These are phyloP conservation scores for Alternaria ethzedia DNA, from an alignment of 2,329 filamentous ascomycete species.

Conservation along the genomic window DNA sequence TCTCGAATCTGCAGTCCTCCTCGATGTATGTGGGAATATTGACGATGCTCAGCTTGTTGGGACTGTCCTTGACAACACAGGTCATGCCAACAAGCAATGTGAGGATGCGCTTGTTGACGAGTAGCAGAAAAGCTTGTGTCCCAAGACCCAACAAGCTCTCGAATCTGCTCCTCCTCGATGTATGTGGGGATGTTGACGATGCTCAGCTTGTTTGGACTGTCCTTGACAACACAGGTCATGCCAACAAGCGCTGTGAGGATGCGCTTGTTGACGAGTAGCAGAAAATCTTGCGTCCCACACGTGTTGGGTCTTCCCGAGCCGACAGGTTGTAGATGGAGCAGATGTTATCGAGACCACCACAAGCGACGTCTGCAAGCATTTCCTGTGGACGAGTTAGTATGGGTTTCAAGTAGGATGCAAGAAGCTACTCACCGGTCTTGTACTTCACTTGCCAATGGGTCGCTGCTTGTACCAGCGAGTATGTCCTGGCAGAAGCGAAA, in stretches of 20 bases:
- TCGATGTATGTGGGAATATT: conserved; percentile 87
- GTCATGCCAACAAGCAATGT: no score
- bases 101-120: no score
- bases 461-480: not conserved
- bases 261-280: conserved; percentile 94
- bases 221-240: conserved; percentile 83
- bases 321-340: conserved; percentile 99
- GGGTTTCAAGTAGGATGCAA: not conserved
- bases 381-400: not conserved
- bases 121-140: no score
- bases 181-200: conserved; percentile 88
- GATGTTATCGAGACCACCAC: conserved; percentile 98
- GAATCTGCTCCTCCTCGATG: conserved; percentile 88
- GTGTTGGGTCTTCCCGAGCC: conserved; percentile 93
- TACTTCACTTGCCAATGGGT: not conserved
- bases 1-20: conserved; percentile 92
- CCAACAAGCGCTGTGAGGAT: conserved; percentile 98
- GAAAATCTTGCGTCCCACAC: conserved; percentile 92
- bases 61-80: conserved; percentile 65
- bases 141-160: conserved; percentile 65
- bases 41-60: conserved; percentile 91
- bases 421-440: not conserved
- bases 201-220: conserved; percentile 94
- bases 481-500: not conserved
- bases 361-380: conserved; percentile 72